Evolutionary conservation across 495 filamentous ascomycete species (phyloP).

Genomic region (Podospora pseudocomata): DNA sequence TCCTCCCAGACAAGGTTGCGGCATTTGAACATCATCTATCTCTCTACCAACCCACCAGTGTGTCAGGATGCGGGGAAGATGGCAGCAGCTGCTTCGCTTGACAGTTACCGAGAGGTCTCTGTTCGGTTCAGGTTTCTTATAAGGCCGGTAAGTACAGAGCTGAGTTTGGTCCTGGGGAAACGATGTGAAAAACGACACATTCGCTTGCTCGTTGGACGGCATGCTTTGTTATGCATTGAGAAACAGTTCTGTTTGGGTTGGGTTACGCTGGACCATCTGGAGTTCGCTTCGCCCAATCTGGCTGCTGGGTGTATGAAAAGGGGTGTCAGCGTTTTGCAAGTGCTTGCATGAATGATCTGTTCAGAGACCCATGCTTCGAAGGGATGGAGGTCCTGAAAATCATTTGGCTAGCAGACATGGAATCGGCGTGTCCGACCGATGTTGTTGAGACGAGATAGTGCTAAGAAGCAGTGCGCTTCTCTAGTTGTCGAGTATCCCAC

Average conservation of each 20-base stretch:
- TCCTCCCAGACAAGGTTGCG: background rate
- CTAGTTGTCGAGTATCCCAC: background rate
- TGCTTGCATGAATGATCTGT: background rate
- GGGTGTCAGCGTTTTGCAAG: background rate
- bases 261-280: background rate
- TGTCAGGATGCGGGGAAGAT: background rate
- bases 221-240: background rate
- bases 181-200: background rate
- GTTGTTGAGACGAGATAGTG: background rate
- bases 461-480: background rate
- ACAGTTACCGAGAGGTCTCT: background rate
- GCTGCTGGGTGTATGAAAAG: background rate
- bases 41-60: background rate
- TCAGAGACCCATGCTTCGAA: background rate
- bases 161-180: background rate
- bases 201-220: background rate
- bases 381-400: background rate
- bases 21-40: background rate
- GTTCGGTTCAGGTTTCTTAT: background rate
- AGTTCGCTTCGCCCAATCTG: background rate
- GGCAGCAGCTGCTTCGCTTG: background rate
- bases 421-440: background rate
- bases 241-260: background rate
- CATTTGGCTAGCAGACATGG: background rate
- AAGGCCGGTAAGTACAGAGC: background rate